A percentile compares a stretch with the other conserved stretches of the same genome.
These are phyloP conservation scores for Venturia effusa DNA, from an alignment of 2,329 filamentous ascomycete species.

Conservation along the genomic window DNA sequence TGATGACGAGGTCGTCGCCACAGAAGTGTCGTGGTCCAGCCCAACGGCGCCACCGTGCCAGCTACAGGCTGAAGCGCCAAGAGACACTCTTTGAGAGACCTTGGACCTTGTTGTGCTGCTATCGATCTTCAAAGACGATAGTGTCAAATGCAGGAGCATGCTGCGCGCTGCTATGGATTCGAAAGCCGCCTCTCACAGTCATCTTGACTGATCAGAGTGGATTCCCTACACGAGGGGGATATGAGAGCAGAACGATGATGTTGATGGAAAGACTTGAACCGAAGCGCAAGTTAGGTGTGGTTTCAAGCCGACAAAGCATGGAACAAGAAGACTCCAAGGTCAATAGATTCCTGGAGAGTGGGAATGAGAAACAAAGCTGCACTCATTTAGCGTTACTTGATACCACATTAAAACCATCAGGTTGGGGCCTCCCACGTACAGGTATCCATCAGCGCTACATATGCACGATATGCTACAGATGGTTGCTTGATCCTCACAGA, in stretches of 20 bases:
- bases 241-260: not conserved
- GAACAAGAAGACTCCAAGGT: no score
- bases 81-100: not conserved
- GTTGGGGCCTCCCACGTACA: no score
- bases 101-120: not conserved
- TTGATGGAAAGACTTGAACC: not conserved
- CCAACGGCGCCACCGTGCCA: conserved; percentile 31
- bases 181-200: not conserved
- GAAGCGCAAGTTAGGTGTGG: no score
- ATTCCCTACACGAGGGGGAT: not conserved
- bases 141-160: not conserved
- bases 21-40: conserved; percentile 17
- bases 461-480: not conserved
- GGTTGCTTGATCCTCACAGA: not conserved
- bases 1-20: not conserved
- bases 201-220: not conserved
- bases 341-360: no score
- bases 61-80: conserved; percentile 18
- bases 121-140: not conserved
- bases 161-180: not conserved
- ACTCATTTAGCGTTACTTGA: no score
- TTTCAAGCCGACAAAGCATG: no score
- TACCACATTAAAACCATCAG: no score
- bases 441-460: not conserved
- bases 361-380: no score